Evolutionary conservation across 441 rosid genomes (phyloP).

Genomic region (Pelargonium cotyledonis): DNA sequence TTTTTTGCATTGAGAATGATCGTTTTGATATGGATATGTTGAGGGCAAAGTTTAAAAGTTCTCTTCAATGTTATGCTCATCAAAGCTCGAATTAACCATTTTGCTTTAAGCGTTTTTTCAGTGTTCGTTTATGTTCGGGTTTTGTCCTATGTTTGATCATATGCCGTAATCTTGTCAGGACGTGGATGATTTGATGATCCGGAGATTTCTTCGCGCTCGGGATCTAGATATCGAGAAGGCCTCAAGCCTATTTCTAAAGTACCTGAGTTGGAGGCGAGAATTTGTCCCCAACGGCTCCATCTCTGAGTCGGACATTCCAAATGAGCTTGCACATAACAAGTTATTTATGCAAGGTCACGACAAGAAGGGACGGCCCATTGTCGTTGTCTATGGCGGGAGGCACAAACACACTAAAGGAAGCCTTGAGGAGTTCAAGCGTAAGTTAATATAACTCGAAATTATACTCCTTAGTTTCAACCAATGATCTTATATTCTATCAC

Average conservation of each 20-base stretch:
- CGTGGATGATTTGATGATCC: conserved; percentile 65
- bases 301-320: conserved; percentile 44
- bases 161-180: conserved; percentile 32
- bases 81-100: neutral
- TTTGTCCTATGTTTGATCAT: neutral
- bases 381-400: conserved; percentile 42
- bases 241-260: conserved; percentile 56
- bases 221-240: conserved; percentile 82
- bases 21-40: neutral
- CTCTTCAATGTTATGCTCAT: neutral
- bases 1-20: neutral
- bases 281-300: conserved; percentile 51
- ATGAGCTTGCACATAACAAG: conserved; percentile 60
- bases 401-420: conserved; percentile 58
- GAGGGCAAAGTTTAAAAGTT: neutral
- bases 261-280: conserved; percentile 54
- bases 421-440: conserved; percentile 69
- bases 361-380: conserved; percentile 58
- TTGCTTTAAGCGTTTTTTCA: neutral
- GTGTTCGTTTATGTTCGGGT: neutral
- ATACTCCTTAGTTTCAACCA: neutral
- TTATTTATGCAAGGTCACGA: conserved; percentile 68
- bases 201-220: conserved; percentile 85
- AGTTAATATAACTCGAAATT: conserved; percentile 3
- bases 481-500: neutral